phyloP scores from a whole-genome alignment of 2,329 filamentous ascomycete species.

The Diaporthe ampelina region DNA sequence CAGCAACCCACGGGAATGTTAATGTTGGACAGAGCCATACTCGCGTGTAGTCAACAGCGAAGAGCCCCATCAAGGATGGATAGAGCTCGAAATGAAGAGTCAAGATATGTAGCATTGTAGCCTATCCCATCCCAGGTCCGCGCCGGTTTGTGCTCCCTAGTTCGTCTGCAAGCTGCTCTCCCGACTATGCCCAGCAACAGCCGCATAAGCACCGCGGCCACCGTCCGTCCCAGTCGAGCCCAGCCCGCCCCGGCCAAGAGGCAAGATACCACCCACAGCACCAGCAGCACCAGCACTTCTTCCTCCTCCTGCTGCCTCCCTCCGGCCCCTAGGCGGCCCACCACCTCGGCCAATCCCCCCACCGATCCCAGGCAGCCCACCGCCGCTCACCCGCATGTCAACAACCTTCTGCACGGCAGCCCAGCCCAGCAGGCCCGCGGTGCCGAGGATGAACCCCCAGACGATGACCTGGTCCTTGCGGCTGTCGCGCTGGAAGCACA shows the following conservation, averaged over 20 bases:
- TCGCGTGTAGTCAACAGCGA: neutral
- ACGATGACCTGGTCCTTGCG: constrained; percentile 77
- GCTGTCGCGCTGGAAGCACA: constrained; percentile 77
- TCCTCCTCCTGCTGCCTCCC: too few relatives aligned
- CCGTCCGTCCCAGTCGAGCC: constrained; percentile 22
- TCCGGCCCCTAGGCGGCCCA: neutral
- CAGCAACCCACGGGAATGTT: neutral
- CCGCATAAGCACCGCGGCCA: constrained; percentile 48
- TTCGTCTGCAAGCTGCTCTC: constrained; percentile 34
- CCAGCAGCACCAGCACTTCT: too few relatives aligned
- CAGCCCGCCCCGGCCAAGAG: constrained; percentile 7
- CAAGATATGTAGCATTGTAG: neutral
- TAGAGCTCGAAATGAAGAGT: neutral
- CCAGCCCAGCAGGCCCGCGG: constrained; percentile 71
- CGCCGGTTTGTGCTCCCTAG: neutral
- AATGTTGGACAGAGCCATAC: too few relatives aligned
- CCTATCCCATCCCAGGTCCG: neutral
- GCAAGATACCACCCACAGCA: neutral
- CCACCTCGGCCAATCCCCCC: constrained; percentile 27
- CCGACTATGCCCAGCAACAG: constrained; percentile 43
- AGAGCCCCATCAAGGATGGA: accelerated
- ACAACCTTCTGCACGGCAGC: constrained; percentile 65
- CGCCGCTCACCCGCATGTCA: constrained; percentile 55
- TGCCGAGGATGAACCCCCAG: constrained; percentile 73
- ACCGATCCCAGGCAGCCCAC: constrained; percentile 36